Conservation (phyloP, 2,329 filamentous ascomycete genomes). For the Sarocladium brachiariae region DNA sequence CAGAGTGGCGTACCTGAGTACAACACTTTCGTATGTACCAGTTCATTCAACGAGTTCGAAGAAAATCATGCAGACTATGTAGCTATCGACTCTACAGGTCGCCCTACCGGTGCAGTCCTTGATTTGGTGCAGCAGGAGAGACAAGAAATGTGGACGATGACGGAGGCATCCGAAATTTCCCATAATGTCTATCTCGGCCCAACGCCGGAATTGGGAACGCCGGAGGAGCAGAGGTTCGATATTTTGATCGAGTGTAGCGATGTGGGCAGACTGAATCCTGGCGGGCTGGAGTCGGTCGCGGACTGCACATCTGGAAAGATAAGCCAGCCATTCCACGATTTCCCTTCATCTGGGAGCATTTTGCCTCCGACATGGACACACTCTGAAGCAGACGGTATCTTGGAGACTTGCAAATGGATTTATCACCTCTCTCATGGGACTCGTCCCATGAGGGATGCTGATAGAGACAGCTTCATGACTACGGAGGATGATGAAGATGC, state of each 20-base stretch:
- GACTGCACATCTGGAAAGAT: constrained; percentile 42
- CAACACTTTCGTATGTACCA: constrained; percentile 73
- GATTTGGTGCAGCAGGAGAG: constrained; percentile 90
- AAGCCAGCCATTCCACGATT: constrained; percentile 47
- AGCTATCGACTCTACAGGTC: constrained; percentile 64
- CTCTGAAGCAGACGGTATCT: constrained; percentile 72
- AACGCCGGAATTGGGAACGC: constrained; percentile 62
- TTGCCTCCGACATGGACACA: constrained; percentile 78
- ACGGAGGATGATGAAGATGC: constrained; percentile 28
- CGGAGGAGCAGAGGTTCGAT: constrained; percentile 62
- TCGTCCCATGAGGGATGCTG: constrained; percentile 28
- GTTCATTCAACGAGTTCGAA: constrained; percentile 66
- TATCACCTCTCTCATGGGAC: constrained; percentile 71
- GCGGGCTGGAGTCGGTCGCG: constrained; percentile 56
- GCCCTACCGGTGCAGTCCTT: constrained; percentile 67
- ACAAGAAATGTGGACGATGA: constrained; percentile 90
- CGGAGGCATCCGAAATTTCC: constrained; percentile 79
- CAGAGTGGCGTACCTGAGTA: constrained; percentile 55
- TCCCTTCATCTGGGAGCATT: constrained; percentile 91
- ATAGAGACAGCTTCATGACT: constrained; percentile 22
- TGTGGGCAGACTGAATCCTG: constrained; percentile 66
- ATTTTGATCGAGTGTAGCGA: constrained; percentile 86
- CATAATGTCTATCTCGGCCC: constrained; percentile 87
- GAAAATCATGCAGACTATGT: constrained; percentile 62
- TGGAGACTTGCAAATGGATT: constrained; percentile 87